Base-by-base conservation (phyloP, 139 green algal species). In the Picochlorum costavermella region DNA sequence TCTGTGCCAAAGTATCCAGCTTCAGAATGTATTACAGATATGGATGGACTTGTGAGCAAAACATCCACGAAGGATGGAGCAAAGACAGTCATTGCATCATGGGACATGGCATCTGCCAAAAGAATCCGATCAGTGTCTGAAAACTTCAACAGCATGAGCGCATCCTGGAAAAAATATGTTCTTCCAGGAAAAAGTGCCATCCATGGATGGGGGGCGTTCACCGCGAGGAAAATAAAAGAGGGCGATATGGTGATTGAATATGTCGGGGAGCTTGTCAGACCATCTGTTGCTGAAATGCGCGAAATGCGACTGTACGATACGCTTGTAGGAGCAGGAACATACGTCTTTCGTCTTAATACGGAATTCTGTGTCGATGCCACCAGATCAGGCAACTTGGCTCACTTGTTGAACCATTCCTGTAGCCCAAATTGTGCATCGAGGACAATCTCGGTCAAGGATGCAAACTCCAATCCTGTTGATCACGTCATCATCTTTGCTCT, bases 351-450 rank as follows among this genome's bases (percentile, higher is more conserved):
- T 28, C 68, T 91, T 17, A 72, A 79, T 53, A 63, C 67, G 10
- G 40, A 67, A 16, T 45, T 60, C 23, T 69, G 64, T 63, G 80
- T 92, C 17, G 85, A 92, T 56, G 84, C 85, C 48, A 92, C 85
- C 1, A 62, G 75, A 4, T 64, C 72, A 50, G 90, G 85, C 64
- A 90, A 85, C 67, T 75, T 91, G 57, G 85, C 83, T 4, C 85
- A 92, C 77, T 78, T 97, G 48, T 80, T 97, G 55, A 97, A 97
- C 81, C 90, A 97, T 80, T 84, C 77, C 56, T 97, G 90, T 72
- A 66, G 82, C 14, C 83, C 85, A 20, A 90, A 86, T 73, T 91
- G 84, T 81, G 77, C 81, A 73, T 85, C 71, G 56, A 75, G 84
- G 31, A 78, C 77, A 58, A 75, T 92, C 30, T 79, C 64, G 9